Conservation (phyloP, 2,329 filamentous ascomycete species). For the Curvularia hawaiiensis region DNA sequence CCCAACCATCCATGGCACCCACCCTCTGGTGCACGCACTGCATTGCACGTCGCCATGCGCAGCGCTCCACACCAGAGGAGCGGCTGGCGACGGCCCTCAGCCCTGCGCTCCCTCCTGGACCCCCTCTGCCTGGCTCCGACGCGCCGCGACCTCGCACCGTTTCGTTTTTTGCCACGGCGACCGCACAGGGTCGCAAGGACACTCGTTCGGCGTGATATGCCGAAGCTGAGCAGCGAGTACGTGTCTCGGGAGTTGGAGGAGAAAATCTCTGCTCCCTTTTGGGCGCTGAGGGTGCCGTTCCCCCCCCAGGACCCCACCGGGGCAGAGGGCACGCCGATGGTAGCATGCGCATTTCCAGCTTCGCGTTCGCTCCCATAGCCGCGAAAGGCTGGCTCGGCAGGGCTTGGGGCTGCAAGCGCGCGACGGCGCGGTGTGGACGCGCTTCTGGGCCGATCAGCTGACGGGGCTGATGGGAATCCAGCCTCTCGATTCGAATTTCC, state of each 20-base stretch:
- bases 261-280: conserved; percentile 8
- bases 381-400: neutral
- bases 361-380: conserved; percentile 11
- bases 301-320: neutral
- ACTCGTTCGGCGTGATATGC: conserved; percentile 9
- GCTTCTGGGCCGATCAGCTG: conserved; percentile 2
- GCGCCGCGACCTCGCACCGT: neutral
- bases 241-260: neutral
- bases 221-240: conserved; percentile 3
- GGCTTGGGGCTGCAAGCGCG: neutral
- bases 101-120: too few relatives aligned
- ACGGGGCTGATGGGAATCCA: conserved; percentile 6
- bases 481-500: conserved; percentile 16
- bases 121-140: neutral
- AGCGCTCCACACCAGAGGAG: neutral
- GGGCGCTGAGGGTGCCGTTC: conserved; percentile 1
- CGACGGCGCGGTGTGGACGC: neutral
- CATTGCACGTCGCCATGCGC: neutral
- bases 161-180: neutral
- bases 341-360: neutral
- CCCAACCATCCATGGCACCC: neutral
- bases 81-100: neutral
- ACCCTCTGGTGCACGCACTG: too few relatives aligned
- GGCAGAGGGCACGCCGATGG: too few relatives aligned
- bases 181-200: neutral